Percentiles rank a stretch among this genome's conserved stretches.
phyloP scores from a whole-genome alignment of 371 early-diverging fungal genomes.

The Mucor irregularis region DNA sequence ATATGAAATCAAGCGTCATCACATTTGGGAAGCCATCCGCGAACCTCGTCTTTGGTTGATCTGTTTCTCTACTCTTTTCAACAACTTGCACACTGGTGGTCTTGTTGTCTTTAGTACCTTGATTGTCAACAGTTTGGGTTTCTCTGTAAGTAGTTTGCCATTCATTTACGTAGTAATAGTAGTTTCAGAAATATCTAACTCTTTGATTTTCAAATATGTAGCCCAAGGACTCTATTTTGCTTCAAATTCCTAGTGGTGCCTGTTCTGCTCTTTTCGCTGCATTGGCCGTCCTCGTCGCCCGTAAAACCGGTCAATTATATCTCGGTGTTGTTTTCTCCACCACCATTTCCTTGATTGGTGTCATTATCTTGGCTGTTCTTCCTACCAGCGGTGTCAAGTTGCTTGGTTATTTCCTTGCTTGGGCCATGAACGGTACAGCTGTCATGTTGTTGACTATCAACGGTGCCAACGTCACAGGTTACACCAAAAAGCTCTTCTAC shows the following conservation, averaged over 20 bases:
- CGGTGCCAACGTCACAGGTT: conserved; percentile 38
- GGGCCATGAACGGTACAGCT: conserved; percentile 27
- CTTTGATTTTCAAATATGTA: no score
- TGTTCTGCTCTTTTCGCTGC: conserved; percentile 15
- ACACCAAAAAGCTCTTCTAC: conserved; percentile 43
- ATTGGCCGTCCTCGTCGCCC: conserved; percentile 15
- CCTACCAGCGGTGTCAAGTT: conserved; percentile 28
- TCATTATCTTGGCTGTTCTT: conserved; percentile 26
- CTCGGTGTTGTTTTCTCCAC: conserved; percentile 18
- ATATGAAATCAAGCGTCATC: conserved; percentile 20
- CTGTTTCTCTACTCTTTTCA: conserved; percentile 18
- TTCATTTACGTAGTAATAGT: no score
- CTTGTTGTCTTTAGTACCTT: conserved; percentile 34
- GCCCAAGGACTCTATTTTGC: conserved; percentile 25
- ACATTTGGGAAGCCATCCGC: conserved; percentile 23
- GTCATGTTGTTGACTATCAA: conserved; percentile 28
- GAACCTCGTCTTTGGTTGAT: conserved; percentile 28
- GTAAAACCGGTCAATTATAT: conserved; percentile 20
- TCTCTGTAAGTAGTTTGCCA: conserved; percentile 34
- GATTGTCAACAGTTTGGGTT: conserved; percentile 31
- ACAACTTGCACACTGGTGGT: conserved; percentile 35
- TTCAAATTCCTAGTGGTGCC: conserved; percentile 32
- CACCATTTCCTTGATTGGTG: conserved; percentile 22
- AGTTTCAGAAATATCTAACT: no score
- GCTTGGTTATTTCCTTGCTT: conserved; percentile 32